Base-by-base conservation (phyloP, 495 filamentous ascomycete species). In the Talaromyces stipitatus region DNA sequence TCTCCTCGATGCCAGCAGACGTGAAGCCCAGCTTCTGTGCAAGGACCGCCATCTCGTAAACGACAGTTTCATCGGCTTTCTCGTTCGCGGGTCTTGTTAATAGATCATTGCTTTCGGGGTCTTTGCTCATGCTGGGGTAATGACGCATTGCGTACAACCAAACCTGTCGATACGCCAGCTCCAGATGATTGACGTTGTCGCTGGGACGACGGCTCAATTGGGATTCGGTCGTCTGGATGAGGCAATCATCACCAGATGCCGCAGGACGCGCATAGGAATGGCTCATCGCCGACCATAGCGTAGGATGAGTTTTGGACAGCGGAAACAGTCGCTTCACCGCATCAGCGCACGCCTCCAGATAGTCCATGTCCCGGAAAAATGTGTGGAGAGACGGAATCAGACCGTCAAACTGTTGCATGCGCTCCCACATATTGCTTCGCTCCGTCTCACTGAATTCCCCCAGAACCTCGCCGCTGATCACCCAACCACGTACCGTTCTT, bases 301-400 rank as follows among this genome's bases (percentile, higher is more conserved):
- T 63, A n/a, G 58, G 60, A 56, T 55, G 57, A 27, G 55, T 28
- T 54, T 57, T 65, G 14, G 33, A 52, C 11, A 60, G 56, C 16
- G 23, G 58, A 47, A 63, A 50, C 45, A 71, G 59, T 32, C 63
- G 59, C 55, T 71, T 71, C 2, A 75, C 18, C 50, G 56, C 66
- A 46, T 69, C 32, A 5, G 60, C 56, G 32, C 58, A 69, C 24
- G 22, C 41, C 58, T 67, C 59, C 3, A 72, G 48, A 48, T 69
- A 71, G 14, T 65, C 65, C 14, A 71, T 59, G 52, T 74, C 69
- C 45, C 69, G 22, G 30, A 73, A 75, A 58, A 73, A 71, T 26
- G 64, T 71, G 52, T 69, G 66, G 5, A 72, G 58, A 50, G 61
- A 71, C 24, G 58, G 64, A 26, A 74, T 60, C 9, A 74, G 54